Percentiles rank a stretch among this genome's conserved stretches.
These are phyloP conservation scores for Phaffia rhodozyma DNA, from an alignment of 1,284 basidiomycete genomes.

Conservation along the genomic window DNA sequence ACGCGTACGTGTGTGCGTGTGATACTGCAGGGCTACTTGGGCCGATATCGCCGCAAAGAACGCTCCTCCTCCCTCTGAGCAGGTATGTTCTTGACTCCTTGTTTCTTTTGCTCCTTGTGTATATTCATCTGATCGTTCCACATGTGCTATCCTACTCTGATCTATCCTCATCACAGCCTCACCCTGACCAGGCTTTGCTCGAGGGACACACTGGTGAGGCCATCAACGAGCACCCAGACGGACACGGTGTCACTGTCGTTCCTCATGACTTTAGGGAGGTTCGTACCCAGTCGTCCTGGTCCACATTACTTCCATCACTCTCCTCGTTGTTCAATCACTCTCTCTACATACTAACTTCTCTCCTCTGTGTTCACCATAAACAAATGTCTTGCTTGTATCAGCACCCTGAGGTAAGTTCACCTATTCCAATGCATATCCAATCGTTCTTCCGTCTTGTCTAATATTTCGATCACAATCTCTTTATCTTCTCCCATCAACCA, in stretches of 20 bases:
- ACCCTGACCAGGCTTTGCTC: constrained; percentile 13
- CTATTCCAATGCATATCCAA: no score
- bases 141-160: background rate
- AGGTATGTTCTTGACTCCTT: background rate
- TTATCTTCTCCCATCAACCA: no score
- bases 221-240: background rate
- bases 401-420: no score
- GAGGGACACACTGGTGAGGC: constrained; percentile 12
- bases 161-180: background rate
- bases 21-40: background rate
- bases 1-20: no score
- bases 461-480: no score
- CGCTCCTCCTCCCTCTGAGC: constrained; percentile 15
- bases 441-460: no score
- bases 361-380: no score
- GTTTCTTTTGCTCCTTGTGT: background rate
- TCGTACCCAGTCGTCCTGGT: background rate
- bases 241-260: constrained; percentile 7
- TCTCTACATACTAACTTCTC: no score
- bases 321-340: no score
- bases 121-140: background rate
- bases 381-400: no score
- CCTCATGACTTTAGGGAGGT: constrained; percentile 18
- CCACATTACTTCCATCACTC: no score
- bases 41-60: constrained; percentile 13